Evolutionary conservation across 2,329 filamentous ascomycete species (phyloP).

Genomic region (Fusarium temperatum): DNA sequence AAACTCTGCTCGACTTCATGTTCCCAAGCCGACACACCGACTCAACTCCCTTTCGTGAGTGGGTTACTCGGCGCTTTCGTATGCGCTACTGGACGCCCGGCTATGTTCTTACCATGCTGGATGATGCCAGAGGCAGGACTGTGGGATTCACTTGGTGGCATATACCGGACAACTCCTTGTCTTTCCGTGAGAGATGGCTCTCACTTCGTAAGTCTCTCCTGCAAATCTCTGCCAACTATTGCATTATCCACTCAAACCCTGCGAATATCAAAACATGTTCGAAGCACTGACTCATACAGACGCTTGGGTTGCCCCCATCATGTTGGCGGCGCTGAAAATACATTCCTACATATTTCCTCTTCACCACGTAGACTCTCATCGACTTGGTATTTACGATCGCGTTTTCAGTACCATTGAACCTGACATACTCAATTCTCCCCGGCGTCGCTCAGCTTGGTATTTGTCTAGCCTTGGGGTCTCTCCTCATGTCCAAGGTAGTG

Average conservation of each 20-base stretch:
- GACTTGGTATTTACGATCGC: slow-evolving; percentile 39
- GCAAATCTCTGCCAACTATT: neutral
- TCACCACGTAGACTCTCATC: slow-evolving; percentile 29
- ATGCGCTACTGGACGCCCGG: slow-evolving; percentile 47
- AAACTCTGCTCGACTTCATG: slow-evolving; percentile 45
- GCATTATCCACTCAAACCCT: neutral
- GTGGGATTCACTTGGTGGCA: slow-evolving; percentile 50
- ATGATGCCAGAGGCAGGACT: slow-evolving; percentile 25
- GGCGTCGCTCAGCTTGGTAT: slow-evolving; percentile 48
- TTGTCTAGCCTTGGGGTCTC: slow-evolving; percentile 47
- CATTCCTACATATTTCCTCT: slow-evolving; percentile 41
- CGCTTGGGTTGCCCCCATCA: slow-evolving; percentile 45
- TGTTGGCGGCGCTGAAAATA: slow-evolving; percentile 37
- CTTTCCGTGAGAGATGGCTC: slow-evolving; percentile 45
- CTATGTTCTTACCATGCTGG: slow-evolving; percentile 44
- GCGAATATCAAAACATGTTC: neutral
- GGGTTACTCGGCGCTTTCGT: slow-evolving; percentile 43
- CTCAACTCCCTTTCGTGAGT: slow-evolving; percentile 30
- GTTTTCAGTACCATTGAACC: slow-evolving; percentile 41
- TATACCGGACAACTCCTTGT: slow-evolving; percentile 37
- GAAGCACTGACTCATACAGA: slow-evolving; percentile 26
- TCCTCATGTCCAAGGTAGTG: slow-evolving; percentile 45
- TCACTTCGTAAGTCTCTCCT: slow-evolving; percentile 42
- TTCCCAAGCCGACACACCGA: slow-evolving; percentile 42
- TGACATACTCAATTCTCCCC: slow-evolving; percentile 39